These are phyloP conservation scores for Pleurotus citrinopileatus DNA, from an alignment of 768 basidiomycete genomes.

Conservation along the genomic window DNA sequence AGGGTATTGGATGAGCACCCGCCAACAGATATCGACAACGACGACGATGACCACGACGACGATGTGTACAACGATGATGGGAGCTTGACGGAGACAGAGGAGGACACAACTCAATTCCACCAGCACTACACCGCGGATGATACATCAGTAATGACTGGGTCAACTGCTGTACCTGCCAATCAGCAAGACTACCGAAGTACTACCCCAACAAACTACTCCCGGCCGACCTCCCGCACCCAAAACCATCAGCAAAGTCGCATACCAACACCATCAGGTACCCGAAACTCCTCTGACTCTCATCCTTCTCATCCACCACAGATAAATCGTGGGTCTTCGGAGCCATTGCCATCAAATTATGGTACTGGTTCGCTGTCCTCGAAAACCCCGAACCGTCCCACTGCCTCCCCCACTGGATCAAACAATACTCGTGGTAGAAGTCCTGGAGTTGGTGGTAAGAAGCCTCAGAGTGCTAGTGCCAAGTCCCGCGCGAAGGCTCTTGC, in stretches of 20 bases:
- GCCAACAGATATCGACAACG: slow-evolving; percentile 70
- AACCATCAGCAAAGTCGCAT: slow-evolving; percentile 34
- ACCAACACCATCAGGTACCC: slow-evolving; percentile 34
- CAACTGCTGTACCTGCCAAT: slow-evolving; percentile 10
- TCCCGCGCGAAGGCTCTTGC: slow-evolving; percentile 21
- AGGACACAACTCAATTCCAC: slow-evolving; percentile 19
- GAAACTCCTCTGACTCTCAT: slow-evolving; percentile 45
- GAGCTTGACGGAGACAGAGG: slow-evolving; percentile 14
- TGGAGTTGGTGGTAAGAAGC: slow-evolving; percentile 27
- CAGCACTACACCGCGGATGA: slow-evolving; percentile 14
- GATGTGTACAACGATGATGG: slow-evolving; percentile 23
- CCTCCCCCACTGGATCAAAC: slow-evolving; percentile 15
- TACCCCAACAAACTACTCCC: slow-evolving; percentile 30
- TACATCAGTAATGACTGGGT: slow-evolving; percentile 19
- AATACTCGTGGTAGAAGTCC: slow-evolving; percentile 22
- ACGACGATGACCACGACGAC: slow-evolving; percentile 38
- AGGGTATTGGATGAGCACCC: slow-evolving; percentile 76
- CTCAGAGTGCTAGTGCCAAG: slow-evolving; percentile 35
- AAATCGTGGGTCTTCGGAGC: slow-evolving; percentile 36
- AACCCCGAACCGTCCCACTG: slow-evolving; percentile 25
- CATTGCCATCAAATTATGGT: slow-evolving; percentile 19
- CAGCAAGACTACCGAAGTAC: slow-evolving; percentile 33
- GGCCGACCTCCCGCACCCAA: slow-evolving; percentile 30
- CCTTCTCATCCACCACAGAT: slow-evolving; percentile 38
- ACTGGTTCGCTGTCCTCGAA: slow-evolving; percentile 27